Conservation (phyloP, 2,329 filamentous ascomycete genomes). For the Chaetomium strumarium region DNA sequence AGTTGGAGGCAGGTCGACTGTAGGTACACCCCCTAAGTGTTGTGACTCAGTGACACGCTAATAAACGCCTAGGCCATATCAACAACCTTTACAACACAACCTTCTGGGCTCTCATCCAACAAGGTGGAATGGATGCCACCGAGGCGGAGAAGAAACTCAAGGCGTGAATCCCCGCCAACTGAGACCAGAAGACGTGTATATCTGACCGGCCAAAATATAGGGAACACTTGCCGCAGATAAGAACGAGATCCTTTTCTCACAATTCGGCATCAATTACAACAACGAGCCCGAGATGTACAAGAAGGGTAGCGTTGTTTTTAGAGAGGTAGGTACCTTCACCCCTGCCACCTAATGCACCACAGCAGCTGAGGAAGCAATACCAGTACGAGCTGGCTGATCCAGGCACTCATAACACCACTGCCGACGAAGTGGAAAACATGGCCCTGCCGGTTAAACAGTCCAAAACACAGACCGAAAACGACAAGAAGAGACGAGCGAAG, state of each 20-base stretch:
- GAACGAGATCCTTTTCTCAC: constrained; percentile 88
- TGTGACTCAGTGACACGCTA: constrained; percentile 11
- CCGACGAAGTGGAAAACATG: constrained; percentile 42
- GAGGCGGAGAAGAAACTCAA: constrained; percentile 78
- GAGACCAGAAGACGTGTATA: not conserved
- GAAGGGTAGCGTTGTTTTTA: constrained; percentile 86
- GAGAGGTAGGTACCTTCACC: constrained; percentile 56
- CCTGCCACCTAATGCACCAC: not conserved
- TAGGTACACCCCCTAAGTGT: constrained; percentile 38
- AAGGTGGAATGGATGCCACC: constrained; percentile 66
- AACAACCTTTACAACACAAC: constrained; percentile 98
- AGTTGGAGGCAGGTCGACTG: constrained; percentile 97
- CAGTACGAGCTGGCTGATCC: constrained; percentile 68
- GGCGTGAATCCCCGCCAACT: constrained; percentile 37
- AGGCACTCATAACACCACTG: constrained; percentile 39
- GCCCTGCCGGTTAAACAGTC: constrained; percentile 55
- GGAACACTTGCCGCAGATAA: constrained; percentile 83
- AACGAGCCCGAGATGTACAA: constrained; percentile 88
- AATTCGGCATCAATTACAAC: constrained; percentile 94
- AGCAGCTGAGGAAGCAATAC: not conserved
- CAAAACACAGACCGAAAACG: constrained; percentile 76
- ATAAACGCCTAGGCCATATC: constrained; percentile 65
- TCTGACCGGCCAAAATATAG: constrained; percentile 35
- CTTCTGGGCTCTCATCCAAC: constrained; percentile 83
- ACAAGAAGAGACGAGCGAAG: constrained; percentile 74